Percentiles rank a stretch among this genome's conserved stretches.
Evolutionary conservation across 768 basidiomycete species (phyloP).

Genomic region (Mycena leptocephala): DNA sequence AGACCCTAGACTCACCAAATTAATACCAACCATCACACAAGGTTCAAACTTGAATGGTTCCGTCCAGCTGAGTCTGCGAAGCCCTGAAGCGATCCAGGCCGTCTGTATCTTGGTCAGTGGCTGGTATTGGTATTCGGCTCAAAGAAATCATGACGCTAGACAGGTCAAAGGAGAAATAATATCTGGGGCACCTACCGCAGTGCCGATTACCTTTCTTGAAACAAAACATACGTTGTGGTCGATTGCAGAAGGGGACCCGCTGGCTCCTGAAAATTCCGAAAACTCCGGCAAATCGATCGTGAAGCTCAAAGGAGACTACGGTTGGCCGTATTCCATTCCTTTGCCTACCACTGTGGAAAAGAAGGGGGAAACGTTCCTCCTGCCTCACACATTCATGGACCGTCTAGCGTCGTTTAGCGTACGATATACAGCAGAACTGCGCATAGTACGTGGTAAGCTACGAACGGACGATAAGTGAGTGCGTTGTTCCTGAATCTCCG

Average conservation of each 20-base stretch:
- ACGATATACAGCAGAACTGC: conserved; percentile 25
- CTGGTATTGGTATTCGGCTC: background rate
- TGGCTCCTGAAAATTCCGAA: conserved; percentile 7
- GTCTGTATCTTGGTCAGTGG: conserved; percentile 25
- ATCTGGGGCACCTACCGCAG: background rate
- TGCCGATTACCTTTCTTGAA: conserved; percentile 16
- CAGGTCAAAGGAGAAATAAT: conserved; percentile 31
- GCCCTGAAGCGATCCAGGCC: conserved; percentile 29
- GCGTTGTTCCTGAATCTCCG: background rate
- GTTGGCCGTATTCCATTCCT: conserved; percentile 26
- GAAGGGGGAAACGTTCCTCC: conserved; percentile 18
- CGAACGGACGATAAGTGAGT: conserved; percentile 33
- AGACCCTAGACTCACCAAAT: conserved; percentile 24
- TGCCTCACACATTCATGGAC: conserved; percentile 32
- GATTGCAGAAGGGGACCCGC: conserved; percentile 27
- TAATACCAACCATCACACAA: conserved; percentile 20
- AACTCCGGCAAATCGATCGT: background rate
- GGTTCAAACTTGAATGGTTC: conserved; percentile 21
- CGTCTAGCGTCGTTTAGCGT: conserved; percentile 23
- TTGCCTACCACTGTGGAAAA: conserved; percentile 9
- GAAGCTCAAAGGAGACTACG: conserved; percentile 34
- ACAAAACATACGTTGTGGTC: conserved; percentile 27
- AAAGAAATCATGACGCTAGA: background rate
- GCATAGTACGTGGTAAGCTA: conserved; percentile 32
- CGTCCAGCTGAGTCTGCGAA: conserved; percentile 14